phyloP scores from a whole-genome alignment of 257 asterid species.

The Fraxinus quadrangulata region DNA sequence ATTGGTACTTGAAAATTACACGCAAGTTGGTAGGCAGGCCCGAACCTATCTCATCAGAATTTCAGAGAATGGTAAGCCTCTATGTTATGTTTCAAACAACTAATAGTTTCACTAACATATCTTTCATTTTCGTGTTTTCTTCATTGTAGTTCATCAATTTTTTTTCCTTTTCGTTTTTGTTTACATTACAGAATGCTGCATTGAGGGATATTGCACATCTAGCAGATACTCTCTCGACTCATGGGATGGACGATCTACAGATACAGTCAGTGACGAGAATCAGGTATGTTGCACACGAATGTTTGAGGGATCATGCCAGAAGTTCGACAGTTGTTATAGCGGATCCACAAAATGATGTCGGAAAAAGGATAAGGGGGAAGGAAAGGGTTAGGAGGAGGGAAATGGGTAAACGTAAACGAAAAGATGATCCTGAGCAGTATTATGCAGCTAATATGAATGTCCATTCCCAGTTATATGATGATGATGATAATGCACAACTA shows the following conservation, averaged over 20 bases:
- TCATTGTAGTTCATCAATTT: neutral
- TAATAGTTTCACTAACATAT: neutral
- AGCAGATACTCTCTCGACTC: conserved; percentile 74
- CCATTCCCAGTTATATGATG: conserved; percentile 40
- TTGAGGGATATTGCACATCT: conserved; percentile 76
- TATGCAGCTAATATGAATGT: conserved; percentile 34
- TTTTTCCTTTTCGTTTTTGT: neutral
- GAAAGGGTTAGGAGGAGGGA: conserved; percentile 85
- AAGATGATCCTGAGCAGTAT: conserved; percentile 64
- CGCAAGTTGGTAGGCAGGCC: conserved; percentile 89
- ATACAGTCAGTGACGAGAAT: conserved; percentile 67
- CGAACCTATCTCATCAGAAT: conserved; percentile 85
- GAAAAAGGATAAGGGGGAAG: conserved; percentile 69
- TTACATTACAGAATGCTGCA: conserved; percentile 58
- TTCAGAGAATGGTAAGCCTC: conserved; percentile 76
- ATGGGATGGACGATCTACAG: conserved; percentile 88
- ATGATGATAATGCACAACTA: conserved; percentile 36
- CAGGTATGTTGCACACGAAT: conserved; percentile 68
- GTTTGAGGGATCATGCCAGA: conserved; percentile 69
- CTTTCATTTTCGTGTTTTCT: neutral
- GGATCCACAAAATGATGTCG: conserved; percentile 53
- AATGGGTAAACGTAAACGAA: conserved; percentile 66
- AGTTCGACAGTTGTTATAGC: conserved; percentile 36
- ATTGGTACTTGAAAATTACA: conserved; percentile 74
- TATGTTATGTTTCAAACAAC: conserved; percentile 6